phyloP scores from a whole-genome alignment of 371 early-diverging fungal genomes.

The Mortierella sp. region DNA sequence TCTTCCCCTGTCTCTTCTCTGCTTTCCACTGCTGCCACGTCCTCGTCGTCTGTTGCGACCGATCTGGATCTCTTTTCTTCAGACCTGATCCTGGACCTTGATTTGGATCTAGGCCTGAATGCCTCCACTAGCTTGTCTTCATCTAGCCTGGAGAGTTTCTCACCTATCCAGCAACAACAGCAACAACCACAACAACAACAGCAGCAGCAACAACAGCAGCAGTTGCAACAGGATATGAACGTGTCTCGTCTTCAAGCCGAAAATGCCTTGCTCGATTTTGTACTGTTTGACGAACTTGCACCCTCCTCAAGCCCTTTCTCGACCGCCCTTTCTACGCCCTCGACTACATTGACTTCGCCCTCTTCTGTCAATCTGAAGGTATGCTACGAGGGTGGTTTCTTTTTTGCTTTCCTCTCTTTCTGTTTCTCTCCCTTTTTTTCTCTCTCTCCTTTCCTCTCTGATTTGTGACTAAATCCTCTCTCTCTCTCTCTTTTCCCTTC shows the following conservation, averaged over 20 bases:
- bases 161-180: background rate
- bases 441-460: background rate
- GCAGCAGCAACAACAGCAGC: too few species aligned
- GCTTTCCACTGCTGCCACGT: too few species aligned
- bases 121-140: slow-evolving; percentile 18
- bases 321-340: slow-evolving; percentile 36
- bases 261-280: slow-evolving; percentile 53
- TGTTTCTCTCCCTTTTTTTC: background rate
- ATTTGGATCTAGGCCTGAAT: slow-evolving; percentile 15
- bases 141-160: slow-evolving; percentile 8
- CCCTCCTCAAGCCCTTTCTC: slow-evolving; percentile 39
- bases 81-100: slow-evolving; percentile 12
- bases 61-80: background rate
- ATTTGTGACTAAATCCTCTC: background rate
- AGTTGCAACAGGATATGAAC: slow-evolving; percentile 2
- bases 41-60: slow-evolving; percentile 5
- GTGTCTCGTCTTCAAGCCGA: slow-evolving; percentile 51
- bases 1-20: background rate
- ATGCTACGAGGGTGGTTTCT: background rate
- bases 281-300: slow-evolving; percentile 53
- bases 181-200: background rate
- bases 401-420: background rate
- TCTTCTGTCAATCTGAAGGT: slow-evolving; percentile 29
- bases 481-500: background rate
- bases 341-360: slow-evolving; percentile 33